Evolutionary conservation across 352 stramenopile genomes (phyloP).

Genomic region (Globisporangium alternatum): DNA sequence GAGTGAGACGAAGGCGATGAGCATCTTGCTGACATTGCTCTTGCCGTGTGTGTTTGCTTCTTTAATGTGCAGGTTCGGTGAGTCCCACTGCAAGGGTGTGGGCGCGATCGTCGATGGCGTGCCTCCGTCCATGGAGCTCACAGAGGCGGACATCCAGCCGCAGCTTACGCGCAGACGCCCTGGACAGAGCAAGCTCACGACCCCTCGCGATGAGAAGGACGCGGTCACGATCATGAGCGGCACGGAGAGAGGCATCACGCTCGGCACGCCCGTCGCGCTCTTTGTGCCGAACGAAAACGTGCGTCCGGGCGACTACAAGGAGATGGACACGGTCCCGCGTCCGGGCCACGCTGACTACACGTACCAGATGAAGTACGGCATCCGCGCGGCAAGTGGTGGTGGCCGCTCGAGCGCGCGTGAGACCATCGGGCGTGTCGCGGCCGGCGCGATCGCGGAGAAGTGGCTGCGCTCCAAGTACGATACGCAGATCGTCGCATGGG

Average conservation of each 20-base stretch:
- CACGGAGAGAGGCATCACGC: slow-evolving; percentile 90
- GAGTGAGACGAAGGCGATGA: background rate
- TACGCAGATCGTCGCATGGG: slow-evolving; percentile 87
- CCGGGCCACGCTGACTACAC: slow-evolving; percentile 98
- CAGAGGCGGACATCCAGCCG: slow-evolving; percentile 94
- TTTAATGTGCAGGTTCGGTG: slow-evolving; percentile 83
- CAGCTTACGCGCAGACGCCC: slow-evolving; percentile 97
- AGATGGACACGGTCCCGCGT: slow-evolving; percentile 91
- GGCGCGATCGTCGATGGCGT: slow-evolving; percentile 97
- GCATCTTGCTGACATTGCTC: background rate
- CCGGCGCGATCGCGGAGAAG: slow-evolving; percentile 96
- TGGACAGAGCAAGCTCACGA: slow-evolving; percentile 98
- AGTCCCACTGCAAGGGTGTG: slow-evolving; percentile 98
- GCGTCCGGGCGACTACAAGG: slow-evolving; percentile 95
- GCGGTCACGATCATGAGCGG: slow-evolving; percentile 96
- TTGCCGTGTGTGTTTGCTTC: background rate
- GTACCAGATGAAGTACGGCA: slow-evolving; percentile 99
- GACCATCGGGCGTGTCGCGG: slow-evolving; percentile 98
- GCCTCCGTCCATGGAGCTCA: slow-evolving; percentile 94
- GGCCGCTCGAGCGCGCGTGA: slow-evolving; percentile 95
- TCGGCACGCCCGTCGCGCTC: slow-evolving; percentile 97
- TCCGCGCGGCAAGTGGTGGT: slow-evolving; percentile 94
- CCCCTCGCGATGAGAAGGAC: slow-evolving; percentile 97
- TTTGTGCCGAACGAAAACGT: slow-evolving; percentile 98
- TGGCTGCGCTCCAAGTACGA: slow-evolving; percentile 92